These are phyloP conservation scores for Maudiozyma humilis DNA, from an alignment of 1,139 yeast species.

Conservation along the genomic window DNA sequence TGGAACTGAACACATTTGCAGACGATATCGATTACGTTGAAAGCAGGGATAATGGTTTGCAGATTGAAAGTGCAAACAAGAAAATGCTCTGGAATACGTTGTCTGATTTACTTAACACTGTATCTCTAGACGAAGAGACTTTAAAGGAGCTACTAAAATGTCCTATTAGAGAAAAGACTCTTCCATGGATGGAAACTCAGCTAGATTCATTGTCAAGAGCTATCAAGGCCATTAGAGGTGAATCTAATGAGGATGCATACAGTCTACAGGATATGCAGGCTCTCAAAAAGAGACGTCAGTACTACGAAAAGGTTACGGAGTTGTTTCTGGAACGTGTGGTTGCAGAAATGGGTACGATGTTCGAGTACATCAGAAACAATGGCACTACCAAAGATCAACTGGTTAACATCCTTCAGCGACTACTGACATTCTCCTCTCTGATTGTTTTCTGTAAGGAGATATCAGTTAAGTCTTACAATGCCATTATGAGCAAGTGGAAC, in stretches of 20 bases:
- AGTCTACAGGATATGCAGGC: slow-evolving; percentile 67
- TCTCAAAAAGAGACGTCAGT: slow-evolving; percentile 54
- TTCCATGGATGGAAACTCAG: slow-evolving; percentile 48
- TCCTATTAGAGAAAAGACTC: slow-evolving; percentile 41
- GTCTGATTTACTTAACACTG: slow-evolving; percentile 57
- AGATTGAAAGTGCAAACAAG: slow-evolving; percentile 75
- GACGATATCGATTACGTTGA: slow-evolving; percentile 68
- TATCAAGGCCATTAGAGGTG: slow-evolving; percentile 48
- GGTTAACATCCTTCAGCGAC: slow-evolving; percentile 34
- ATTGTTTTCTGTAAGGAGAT: slow-evolving; percentile 59
- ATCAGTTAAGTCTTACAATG: slow-evolving; percentile 36
- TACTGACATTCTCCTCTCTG: slow-evolving; percentile 53
- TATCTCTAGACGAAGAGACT: slow-evolving; percentile 53
- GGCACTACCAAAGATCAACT: slow-evolving; percentile 24
- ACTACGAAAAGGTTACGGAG: slow-evolving; percentile 50
- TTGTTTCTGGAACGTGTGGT: slow-evolving; percentile 46
- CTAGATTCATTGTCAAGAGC: slow-evolving; percentile 59
- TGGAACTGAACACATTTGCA: slow-evolving; percentile 52
- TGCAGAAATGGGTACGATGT: slow-evolving; percentile 38
- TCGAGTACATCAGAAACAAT: slow-evolving; percentile 35
- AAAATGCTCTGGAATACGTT: slow-evolving; percentile 64
- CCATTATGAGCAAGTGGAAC: slow-evolving; percentile 33
- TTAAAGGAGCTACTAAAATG: slow-evolving; percentile 42
- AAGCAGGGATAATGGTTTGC: slow-evolving; percentile 71
- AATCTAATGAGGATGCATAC: slow-evolving; percentile 34